Evolutionary conservation across 164 flowering plant genomes (phyloP).

Genomic region (Platanus orientalis): DNA sequence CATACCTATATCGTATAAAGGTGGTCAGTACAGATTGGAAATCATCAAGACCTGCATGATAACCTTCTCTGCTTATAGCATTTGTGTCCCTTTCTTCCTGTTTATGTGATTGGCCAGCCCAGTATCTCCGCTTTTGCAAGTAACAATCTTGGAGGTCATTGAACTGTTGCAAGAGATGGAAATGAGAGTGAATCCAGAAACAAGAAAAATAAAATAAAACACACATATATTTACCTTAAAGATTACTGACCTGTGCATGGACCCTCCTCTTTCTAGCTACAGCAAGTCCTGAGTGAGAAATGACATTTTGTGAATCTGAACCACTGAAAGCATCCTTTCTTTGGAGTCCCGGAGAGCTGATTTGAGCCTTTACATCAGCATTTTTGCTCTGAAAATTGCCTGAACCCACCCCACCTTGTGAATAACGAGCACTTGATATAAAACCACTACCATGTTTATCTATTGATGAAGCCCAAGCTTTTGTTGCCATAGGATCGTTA

Average conservation of each 20-base stretch:
- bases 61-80: conserved; percentile 56
- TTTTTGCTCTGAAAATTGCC: conserved; percentile 44
- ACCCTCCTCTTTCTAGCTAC: conserved; percentile 70
- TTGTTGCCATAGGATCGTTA: conserved; percentile 45
- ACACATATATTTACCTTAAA: too few relatives aligned
- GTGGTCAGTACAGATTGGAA: conserved; percentile 86
- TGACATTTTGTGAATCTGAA: conserved; percentile 42
- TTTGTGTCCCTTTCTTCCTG: conserved; percentile 41
- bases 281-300: conserved; percentile 55
- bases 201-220: too few relatives aligned
- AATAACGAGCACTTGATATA: conserved; percentile 38
- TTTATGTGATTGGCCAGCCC: conserved; percentile 34
- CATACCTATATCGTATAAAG: conserved; percentile 83
- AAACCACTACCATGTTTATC: conserved; percentile 50
- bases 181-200: too few relatives aligned
- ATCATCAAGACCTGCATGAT: conserved; percentile 72
- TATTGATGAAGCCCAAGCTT: conserved; percentile 39
- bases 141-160: conserved; percentile 92
- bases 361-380: conserved; percentile 44
- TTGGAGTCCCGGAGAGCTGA: conserved; percentile 42
- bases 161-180: conserved; percentile 51
- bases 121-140: conserved; percentile 76
- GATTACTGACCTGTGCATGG: conserved; percentile 73
- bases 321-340: conserved; percentile 61
- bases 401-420: conserved; percentile 40